A percentile compares a stretch with the other conserved stretches of the same genome.
These are phyloP conservation scores for Aphanomyces cochlioides DNA, from an alignment of 352 stramenopile species.

Conservation along the genomic window DNA sequence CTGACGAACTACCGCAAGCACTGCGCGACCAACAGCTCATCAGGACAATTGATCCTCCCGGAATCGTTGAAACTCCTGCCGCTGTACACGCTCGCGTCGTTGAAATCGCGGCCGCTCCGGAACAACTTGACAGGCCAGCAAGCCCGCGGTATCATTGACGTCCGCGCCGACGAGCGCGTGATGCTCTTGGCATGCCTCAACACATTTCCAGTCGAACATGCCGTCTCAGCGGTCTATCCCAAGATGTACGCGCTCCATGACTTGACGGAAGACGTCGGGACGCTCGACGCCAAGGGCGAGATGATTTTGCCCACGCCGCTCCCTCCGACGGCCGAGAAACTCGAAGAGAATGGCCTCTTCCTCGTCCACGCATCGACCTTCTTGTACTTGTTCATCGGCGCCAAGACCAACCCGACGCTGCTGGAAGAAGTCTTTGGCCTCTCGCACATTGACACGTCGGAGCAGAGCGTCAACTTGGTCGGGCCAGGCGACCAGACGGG, in stretches of 20 bases:
- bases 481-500: conserved; percentile 52
- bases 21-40: conserved; percentile 86
- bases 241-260: conserved; percentile 87
- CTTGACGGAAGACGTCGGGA: conserved; percentile 74
- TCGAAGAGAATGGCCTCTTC: conserved; percentile 83
- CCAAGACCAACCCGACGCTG: conserved; percentile 58
- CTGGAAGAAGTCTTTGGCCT: conserved; percentile 81
- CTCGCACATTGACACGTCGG: conserved; percentile 71
- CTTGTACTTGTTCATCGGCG: conserved; percentile 86
- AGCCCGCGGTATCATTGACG: conserved; percentile 77
- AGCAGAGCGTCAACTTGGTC: conserved; percentile 55
- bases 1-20: conserved; percentile 90
- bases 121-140: conserved; percentile 76
- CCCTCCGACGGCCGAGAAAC: conserved; percentile 77
- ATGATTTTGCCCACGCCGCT: conserved; percentile 74
- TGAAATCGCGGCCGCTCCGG: conserved; percentile 85
- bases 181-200: conserved; percentile 83
- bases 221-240: conserved; percentile 83
- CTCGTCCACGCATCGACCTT: conserved; percentile 82
- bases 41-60: conserved; percentile 87
- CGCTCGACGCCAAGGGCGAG: conserved; percentile 67
- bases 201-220: conserved; percentile 70
- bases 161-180: conserved; percentile 80
- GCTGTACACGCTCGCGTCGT: conserved; percentile 80
- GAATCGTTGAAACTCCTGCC: conserved; percentile 89